A percentile compares a stretch with the other conserved stretches of the same genome.
Conservation (phyloP, 1,284 basidiomycete species). For the Marasmius fiardii region DNA sequence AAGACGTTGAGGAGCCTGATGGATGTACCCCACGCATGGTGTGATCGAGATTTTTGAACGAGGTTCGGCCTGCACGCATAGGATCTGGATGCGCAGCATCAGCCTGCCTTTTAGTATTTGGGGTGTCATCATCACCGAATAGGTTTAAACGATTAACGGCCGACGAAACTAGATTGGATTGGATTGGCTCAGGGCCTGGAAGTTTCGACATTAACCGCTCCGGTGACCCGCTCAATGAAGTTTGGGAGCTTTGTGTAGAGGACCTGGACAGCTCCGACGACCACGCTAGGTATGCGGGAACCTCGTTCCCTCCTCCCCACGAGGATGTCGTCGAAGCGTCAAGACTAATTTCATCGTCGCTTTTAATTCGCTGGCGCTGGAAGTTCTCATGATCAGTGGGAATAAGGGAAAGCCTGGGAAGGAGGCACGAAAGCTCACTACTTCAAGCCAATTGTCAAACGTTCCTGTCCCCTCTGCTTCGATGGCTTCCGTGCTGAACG, state of each 20-base stretch:
- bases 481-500: conserved; percentile 4
- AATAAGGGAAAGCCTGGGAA: not conserved
- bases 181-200: conserved; percentile 5
- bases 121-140: not conserved
- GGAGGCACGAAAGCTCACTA: conserved; percentile 5
- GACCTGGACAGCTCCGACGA: conserved; percentile 15
- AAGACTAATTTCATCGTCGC: conserved; percentile 11
- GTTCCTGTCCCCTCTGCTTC: not conserved
- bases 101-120: not conserved
- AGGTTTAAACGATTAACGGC: not conserved
- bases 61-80: not conserved
- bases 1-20: not conserved
- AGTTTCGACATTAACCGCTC: conserved; percentile 7
- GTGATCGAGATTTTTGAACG: not conserved
- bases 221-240: conserved; percentile 8
- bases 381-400: not conserved
- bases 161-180: conserved; percentile 3
- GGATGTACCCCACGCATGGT: not conserved
- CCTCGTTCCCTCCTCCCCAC: conserved; percentile 4
- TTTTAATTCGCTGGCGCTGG: conserved; percentile 8
- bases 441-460: conserved; percentile 12
- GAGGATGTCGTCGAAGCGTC: conserved; percentile 8
- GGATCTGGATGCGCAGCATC: not conserved
- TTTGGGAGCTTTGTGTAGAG: conserved; percentile 14
- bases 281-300: conserved; percentile 11